Base-by-base conservation (phyloP, 1,139 yeast genomes). In the Candida tetrigidarum region DNA sequence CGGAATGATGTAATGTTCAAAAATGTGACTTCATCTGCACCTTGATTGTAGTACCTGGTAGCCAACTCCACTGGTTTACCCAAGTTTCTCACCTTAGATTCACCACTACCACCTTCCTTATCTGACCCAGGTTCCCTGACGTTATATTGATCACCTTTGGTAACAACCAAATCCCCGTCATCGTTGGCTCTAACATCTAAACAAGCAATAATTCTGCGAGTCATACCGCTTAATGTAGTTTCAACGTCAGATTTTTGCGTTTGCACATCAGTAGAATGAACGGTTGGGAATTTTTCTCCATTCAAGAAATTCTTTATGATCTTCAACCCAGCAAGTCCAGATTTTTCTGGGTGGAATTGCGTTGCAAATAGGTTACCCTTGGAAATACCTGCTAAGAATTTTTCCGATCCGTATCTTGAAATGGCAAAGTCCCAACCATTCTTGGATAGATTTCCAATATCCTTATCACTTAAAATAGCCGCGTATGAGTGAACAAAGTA, bases 61-160 rank as follows among this genome's bases (percentile, higher is more conserved):
- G 99, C 99, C 64, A 93, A 72, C 59, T 89, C 91, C 1, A 93
- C 97, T 1, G 99, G 99, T 63, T 93, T 93, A 20, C 99, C 99
- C 47, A 93, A 74, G 60, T 93, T 93, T 64, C 98, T 79, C 12
- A 93, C 97, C 38, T 79, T 76, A 35, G 57, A 56, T 9, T 56
- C 57, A 43, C 78, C 78, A n/a, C n/a, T n/a, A n/a, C n/a, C n/a
- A n/a, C n/a, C n/a, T 8, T 55, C 58, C 42, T 76, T 78, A 14
- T 72, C 74, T 16, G 62, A 71, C 12, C 68, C 59, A 51, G 84
- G 78, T 58, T 91, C 97, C 54, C 99, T 81, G 3, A 93, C 99
- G 65, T 93, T 96, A 62, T 93, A 93, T 63, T 93, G 99, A 59
- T 93, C 99, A 47, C 99, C 99, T 66, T 93, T 93, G 0, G 99